A percentile compares a stretch with the other conserved stretches of the same genome.
phyloP scores from a whole-genome alignment of 352 stramenopile species.

The Globisporangium paroecandrum region DNA sequence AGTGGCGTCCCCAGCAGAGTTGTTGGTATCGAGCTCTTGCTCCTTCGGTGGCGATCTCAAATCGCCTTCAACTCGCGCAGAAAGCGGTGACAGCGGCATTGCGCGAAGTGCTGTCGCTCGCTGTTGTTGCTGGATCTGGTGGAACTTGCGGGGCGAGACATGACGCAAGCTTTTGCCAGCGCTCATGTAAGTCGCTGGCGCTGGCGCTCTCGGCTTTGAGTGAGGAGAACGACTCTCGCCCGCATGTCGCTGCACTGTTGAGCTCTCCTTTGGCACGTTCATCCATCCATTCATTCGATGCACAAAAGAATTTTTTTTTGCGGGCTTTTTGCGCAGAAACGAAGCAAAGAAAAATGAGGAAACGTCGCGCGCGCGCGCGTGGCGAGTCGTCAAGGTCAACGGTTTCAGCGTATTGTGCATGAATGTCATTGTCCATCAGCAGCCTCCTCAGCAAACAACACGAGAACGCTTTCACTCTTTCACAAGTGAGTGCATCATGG shows the following conservation, averaged over 20 bases:
- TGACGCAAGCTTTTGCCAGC: constrained; percentile 21
- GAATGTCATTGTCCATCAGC: neutral
- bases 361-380: neutral
- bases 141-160: constrained; percentile 44
- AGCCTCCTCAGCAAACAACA: neutral
- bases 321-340: neutral
- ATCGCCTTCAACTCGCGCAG: neutral
- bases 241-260: neutral
- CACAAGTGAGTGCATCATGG: constrained; percentile 10
- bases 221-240: neutral
- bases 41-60: neutral
- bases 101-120: constrained; percentile 23
- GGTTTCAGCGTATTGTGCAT: neutral
- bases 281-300: neutral
- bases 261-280: neutral
- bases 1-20: neutral
- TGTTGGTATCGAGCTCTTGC: neutral
- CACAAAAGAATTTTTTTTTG: neutral
- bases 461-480: neutral
- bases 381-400: neutral
- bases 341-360: neutral
- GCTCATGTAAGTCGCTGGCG: neutral
- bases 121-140: constrained; percentile 39
- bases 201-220: constrained; percentile 4
- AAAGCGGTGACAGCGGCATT: constrained; percentile 30